Percentiles rank a stretch among this genome's conserved stretches.
Conservation (phyloP, 2,329 filamentous ascomycete genomes). For the Trichophyton rubrum region DNA sequence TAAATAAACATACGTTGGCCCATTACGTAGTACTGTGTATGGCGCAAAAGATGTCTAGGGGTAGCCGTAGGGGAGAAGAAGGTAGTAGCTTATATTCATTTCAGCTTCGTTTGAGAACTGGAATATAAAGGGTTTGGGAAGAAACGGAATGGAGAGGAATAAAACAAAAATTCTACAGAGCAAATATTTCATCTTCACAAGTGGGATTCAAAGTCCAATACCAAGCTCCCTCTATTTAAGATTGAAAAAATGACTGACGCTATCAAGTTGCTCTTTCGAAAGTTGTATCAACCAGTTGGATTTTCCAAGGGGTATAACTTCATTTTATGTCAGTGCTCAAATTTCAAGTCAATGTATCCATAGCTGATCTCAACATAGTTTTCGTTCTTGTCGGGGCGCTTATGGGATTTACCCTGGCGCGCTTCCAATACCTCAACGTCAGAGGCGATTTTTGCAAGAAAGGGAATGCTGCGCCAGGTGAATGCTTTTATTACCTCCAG, state of each 20-base stretch:
- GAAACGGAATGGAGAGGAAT: not conserved
- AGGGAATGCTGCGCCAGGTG: conserved; percentile 26
- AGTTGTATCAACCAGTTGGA: not conserved
- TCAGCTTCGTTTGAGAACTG: not conserved
- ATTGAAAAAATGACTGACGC: not conserved
- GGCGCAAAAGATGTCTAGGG: not conserved
- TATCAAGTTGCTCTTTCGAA: not conserved
- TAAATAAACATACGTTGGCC: not conserved
- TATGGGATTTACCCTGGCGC: conserved; percentile 38
- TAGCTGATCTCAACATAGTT: conserved; percentile 6
- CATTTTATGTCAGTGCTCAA: conserved; percentile 5
- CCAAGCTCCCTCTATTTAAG: not conserved
- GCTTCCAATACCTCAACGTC: conserved; percentile 34
- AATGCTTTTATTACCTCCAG: conserved; percentile 33
- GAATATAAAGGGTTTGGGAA: not conserved
- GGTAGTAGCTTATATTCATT: too few species aligned
- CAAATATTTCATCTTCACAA: not conserved
- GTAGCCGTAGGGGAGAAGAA: not conserved
- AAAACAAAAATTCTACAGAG: not conserved
- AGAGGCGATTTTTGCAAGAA: conserved; percentile 4
- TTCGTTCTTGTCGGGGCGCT: conserved; percentile 37
- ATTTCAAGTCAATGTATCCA: not conserved
- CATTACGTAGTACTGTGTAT: not conserved
- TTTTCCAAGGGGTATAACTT: conserved; percentile 9
- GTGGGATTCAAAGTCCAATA: not conserved